Conservation (phyloP, 2,329 filamentous ascomycete genomes). For the Aspergillus sp. region DNA sequence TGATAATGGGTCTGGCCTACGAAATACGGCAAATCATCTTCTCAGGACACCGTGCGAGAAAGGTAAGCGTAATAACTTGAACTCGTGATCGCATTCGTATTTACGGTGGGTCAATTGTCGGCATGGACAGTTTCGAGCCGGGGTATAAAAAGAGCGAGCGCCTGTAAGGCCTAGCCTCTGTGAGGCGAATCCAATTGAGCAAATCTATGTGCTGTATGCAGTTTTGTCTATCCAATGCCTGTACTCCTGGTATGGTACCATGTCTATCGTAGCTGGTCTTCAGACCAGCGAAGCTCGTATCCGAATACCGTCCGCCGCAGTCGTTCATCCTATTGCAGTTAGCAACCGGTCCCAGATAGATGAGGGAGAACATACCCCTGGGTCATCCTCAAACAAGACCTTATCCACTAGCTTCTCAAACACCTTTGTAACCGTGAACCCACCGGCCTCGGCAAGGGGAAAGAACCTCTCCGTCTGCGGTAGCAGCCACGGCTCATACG, state of each 20-base stretch:
- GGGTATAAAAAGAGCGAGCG: background rate
- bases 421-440: constrained; percentile 78
- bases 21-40: too few species aligned
- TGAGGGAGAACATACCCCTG: constrained; percentile 60
- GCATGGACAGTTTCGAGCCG: background rate
- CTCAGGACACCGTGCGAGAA: too few species aligned
- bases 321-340: constrained; percentile 65
- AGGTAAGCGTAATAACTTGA: too few species aligned
- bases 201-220: background rate
- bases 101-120: background rate
- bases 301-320: constrained; percentile 82
- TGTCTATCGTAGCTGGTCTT: constrained; percentile 33
- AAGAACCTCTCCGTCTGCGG: constrained; percentile 88
- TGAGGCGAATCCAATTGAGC: background rate
- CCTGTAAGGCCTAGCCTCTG: background rate
- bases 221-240: constrained; percentile 2
- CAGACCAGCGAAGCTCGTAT: constrained; percentile 70
- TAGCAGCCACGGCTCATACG: constrained; percentile 87
- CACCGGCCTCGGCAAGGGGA: constrained; percentile 70
- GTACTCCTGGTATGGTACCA: constrained; percentile 3
- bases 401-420: constrained; percentile 81
- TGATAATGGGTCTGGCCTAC: too few species aligned
- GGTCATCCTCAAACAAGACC: constrained; percentile 87
- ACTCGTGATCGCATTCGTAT: too few species aligned
- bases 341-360: constrained; percentile 13